Evolutionary conservation across 257 asterid genomes (phyloP).

Genomic region (Solanum tarapatanum): DNA sequence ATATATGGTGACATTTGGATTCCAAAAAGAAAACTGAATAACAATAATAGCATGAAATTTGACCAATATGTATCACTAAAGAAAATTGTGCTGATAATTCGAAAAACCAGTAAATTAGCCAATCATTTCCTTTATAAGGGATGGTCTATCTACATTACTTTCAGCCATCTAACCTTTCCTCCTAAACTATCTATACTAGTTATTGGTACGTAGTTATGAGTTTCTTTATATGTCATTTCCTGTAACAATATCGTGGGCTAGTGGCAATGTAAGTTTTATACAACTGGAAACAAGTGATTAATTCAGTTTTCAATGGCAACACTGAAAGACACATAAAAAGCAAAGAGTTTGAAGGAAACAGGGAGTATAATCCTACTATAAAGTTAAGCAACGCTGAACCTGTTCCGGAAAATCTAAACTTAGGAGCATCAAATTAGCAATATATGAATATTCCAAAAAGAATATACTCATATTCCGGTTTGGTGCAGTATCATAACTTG

Average conservation of each 20-base stretch:
- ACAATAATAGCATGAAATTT: background rate
- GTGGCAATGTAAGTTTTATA: background rate
- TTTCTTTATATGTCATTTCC: background rate
- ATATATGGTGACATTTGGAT: background rate
- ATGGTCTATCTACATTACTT: background rate
- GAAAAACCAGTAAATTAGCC: background rate
- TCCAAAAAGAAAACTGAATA: background rate
- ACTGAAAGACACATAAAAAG: background rate
- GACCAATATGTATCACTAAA: background rate
- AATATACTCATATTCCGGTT: background rate
- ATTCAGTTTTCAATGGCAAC: background rate
- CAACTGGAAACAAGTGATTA: background rate
- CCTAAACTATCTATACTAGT: background rate
- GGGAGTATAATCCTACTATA: background rate
- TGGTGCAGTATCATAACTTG: background rate
- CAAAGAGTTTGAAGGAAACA: background rate
- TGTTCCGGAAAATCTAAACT: background rate
- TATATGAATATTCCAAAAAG: background rate
- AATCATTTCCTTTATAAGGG: background rate
- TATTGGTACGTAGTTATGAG: background rate
- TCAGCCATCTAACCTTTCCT: background rate
- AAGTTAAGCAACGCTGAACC: background rate
- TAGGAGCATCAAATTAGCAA: background rate
- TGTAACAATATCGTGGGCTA: background rate
- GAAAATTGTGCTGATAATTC: background rate